Base-by-base conservation (phyloP, 306 rosid species). In the Cucumis hystrix region DNA sequence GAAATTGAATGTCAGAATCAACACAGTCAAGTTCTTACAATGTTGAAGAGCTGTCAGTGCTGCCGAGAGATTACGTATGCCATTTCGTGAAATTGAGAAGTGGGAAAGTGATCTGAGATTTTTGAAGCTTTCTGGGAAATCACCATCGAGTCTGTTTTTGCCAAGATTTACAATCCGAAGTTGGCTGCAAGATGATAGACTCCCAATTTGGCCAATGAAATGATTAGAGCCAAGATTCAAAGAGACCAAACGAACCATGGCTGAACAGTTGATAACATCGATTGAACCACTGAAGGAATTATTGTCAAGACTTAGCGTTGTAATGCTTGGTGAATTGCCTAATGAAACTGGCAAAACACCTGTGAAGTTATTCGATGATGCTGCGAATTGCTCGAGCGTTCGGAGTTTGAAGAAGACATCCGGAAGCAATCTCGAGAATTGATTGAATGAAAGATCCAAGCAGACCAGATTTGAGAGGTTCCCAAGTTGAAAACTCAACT, bases 1-100 rank as follows among this genome's bases (percentile, higher is more conserved):
- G 77, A 88, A 88, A 78, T 86, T 88, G 83, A 83, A 62, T 67
- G 86, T 52, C 51, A 88, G 83, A 68, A 86, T 82, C 83, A 88
- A 67, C 39, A 89, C 85, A 7, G 87, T 81, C 6, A 88, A 88
- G 78, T 86, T 86, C 77, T 4, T 63, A 63, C 92, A 88, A 10
- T 78, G 69, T 78, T 83, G 86, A 20, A 86, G 78, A 14, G 85
- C 79, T 1, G 63, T n/a, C 5, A 88, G 77, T 40, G 87, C 88
- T 4, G 84, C 62, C 0, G 86, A 78, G 6, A 88, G 77, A 80
- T 88, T 83, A 8, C 73, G 55, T 40, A 79, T 1, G 82, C 86
- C 80, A 57, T 80, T 55, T 47, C 82, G 81, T 21, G 92, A 88
- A 16, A 86, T 65, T 15, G 92, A 88, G 64, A 88, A 76, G 58